Base-by-base conservation (phyloP, 1,139 yeast genomes). In the Candida sp. region DNA sequence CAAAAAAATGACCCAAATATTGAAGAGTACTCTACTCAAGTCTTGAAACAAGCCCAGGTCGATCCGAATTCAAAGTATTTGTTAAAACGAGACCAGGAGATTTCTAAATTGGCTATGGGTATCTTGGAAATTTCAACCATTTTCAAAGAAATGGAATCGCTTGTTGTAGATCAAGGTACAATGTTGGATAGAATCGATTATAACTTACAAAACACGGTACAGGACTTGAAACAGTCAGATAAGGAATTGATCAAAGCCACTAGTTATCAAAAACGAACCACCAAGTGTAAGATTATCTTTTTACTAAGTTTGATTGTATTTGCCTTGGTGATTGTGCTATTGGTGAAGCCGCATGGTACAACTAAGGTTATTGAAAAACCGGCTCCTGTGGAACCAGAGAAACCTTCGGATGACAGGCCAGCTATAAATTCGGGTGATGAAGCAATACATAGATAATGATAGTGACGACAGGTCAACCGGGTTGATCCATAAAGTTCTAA, bases 111-210 rank as follows among this genome's bases (percentile, higher is more conserved):
- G 45, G 98, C 99, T 3, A 89, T 88, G 73, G 97, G 97, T 37
- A 95, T 93, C 36, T 70, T 93, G 30, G 99, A 93, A 61, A 87
- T 93, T 2, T 87, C 95, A 37, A 89, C 95, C 2, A 93, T 95
- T 43, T 93, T 93, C 68, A 86, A 87, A 60, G 98, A 95, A 58
- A 80, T 93, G 79, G 98, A 95, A 56, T 80, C 82, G 29, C 75
- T 95, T 75, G 90, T 93, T 40, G 87, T 93, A 46, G 98, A 95
- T 58, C 99, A 93, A 64, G 99, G 99, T 2, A 89, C 97, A 0
- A 75, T 93, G 38, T 73, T 93, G 46, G 99, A 93, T 63, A 71
- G 98, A 51, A 91, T 93, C 45, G 99, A 90, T 64, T 91, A 91
- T 64, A 93, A 95, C 59, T 69, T 95, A 47, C 87, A 86, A 48